Evolutionary conservation across 768 basidiomycete genomes (phyloP), one percentile per base, ranked within the genome.

Genomic region (Bullera alba): DNA sequence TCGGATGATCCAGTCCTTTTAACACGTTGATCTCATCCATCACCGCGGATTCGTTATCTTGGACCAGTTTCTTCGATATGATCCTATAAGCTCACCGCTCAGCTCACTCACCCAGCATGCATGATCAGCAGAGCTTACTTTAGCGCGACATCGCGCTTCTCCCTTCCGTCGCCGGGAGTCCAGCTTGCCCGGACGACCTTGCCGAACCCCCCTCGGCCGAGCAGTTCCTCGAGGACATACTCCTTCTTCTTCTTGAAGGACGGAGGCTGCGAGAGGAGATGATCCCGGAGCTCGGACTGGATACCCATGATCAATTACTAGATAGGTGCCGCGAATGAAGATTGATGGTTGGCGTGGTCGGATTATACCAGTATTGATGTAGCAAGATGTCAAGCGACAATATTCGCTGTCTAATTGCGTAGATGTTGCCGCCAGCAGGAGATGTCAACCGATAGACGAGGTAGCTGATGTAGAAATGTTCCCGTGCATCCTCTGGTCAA

Each of bases 21-120:
- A 99, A 71, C 0, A 97, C 86, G 44, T 88, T 82, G 84, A 97
- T 93, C 75, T 99, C 95, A 38, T 70, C 80, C 82, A 87, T 89
- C 0, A 97, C 90, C 46, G 81, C 82, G 37, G 76, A 79, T 68
- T 92, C 88, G 61, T 92, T 88, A 8, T 87, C 86, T 70, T 89
- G 58, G 49, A 95, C 88, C 61, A 87, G 87, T 75, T 93, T 92
- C 80, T 96, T 97, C 4, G 86, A 79, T 50, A 99, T 95, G 52
- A 92, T 80, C 75, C 95, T 95, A 59, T 86, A 74, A 4, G 87
- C 27, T 22, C 14, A 42, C 15, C 75, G 79, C 15, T 80, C 61
- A 1, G 75, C 72, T 2, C 58, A 46, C 6, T 53, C 55, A 54
- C 71, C 57, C 34, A 51, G 6, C 2, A 5, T 6, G 6, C 26